Base-by-base conservation (phyloP, 2,329 filamentous ascomycete genomes). In the Diaporthe citri region DNA sequence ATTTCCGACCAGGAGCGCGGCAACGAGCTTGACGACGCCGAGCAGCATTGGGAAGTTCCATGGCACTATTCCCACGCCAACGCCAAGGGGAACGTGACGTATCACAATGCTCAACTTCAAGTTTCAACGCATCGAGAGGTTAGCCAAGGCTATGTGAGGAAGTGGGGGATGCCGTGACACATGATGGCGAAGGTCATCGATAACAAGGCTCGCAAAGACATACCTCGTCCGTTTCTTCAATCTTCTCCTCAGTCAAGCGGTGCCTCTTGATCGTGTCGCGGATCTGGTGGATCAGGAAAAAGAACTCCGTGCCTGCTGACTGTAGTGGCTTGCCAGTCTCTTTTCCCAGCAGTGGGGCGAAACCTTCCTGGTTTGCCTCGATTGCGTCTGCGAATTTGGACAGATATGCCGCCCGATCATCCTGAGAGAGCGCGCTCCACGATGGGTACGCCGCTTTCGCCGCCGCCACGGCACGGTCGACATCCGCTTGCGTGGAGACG, bases 1-100 rank as follows among this genome's bases (percentile, higher is more conserved):
- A 71, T 87, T 87, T 12, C 87, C 87, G 3, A 86, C 86, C n/a
- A 87, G 78, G 2, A 88, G 75, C 1, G 85, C 85, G 3, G 86
- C 79, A 3, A 78, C 82, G 55, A 88, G 82, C 79, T 88, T 89
- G 51, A 83, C 82, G 6, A 82, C 78, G 0, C 84, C 82, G 7
- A 81, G 76, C 0, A 79, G 73, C 43, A 83, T 76, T 0, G 82
- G 82, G 72, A 80, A 89, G 76, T 90, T 90, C 88, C 88, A 90
- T 1, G 87, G 87, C 1, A 87, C 83, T 60, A 89, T 89, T 17
- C 83, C 88, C 20, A 82, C 86, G 4, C 80, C 82, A 4, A 87
- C 83, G 4, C 86, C 85, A 9, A 86, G 76, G 0, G 85, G 85
- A 34, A 67, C 36, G 15, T 67, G 55, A 36, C 69, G 69, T 12